Conservation (phyloP, 1,284 basidiomycete genomes). For the Pascua sp. region DNA sequence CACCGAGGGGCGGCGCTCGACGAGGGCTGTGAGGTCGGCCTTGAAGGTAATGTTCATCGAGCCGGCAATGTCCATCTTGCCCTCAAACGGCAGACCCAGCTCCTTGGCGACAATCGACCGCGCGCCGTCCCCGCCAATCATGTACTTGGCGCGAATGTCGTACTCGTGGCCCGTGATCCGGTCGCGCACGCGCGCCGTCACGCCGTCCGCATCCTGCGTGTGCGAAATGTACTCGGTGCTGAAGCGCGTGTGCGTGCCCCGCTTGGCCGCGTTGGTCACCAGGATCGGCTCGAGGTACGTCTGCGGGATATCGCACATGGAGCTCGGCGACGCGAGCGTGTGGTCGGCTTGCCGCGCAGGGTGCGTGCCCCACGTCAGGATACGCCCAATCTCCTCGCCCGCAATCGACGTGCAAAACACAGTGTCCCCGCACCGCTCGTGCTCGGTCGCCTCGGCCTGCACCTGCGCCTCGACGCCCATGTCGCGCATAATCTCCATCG, state of each 20-base stretch:
- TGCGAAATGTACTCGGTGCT: slow-evolving; percentile 18
- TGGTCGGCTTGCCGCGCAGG: slow-evolving; percentile 15
- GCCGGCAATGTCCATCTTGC: slow-evolving; percentile 18
- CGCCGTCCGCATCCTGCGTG: slow-evolving; percentile 11
- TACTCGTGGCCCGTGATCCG: slow-evolving; percentile 12
- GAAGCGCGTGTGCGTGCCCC: slow-evolving; percentile 16
- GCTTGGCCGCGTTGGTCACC: slow-evolving; percentile 8
- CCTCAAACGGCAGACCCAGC: slow-evolving; percentile 11
- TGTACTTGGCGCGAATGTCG: slow-evolving; percentile 16
- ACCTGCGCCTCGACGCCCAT: slow-evolving; percentile 15
- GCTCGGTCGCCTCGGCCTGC: slow-evolving; percentile 14
- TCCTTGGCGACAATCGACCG: slow-evolving; percentile 13
- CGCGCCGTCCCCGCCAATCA: slow-evolving; percentile 16
- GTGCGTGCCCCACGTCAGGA: slow-evolving; percentile 17
- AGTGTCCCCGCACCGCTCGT: slow-evolving; percentile 17
- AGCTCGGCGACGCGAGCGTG: slow-evolving; percentile 11
- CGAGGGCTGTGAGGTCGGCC: slow-evolving; percentile 11
- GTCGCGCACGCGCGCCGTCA: slow-evolving; percentile 14
- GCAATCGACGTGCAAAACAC: slow-evolving; percentile 16
- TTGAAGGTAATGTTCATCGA: slow-evolving; percentile 21
- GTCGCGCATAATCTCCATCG: slow-evolving; percentile 18
- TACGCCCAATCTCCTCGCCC: slow-evolving; percentile 18
- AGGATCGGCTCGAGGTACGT: slow-evolving; percentile 21
- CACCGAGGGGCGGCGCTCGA: slow-evolving; percentile 10
- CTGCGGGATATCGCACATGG: slow-evolving; percentile 19